phyloP scores from a whole-genome alignment of 495 filamentous ascomycete species.

The Hypoxylon crocopeplum region DNA sequence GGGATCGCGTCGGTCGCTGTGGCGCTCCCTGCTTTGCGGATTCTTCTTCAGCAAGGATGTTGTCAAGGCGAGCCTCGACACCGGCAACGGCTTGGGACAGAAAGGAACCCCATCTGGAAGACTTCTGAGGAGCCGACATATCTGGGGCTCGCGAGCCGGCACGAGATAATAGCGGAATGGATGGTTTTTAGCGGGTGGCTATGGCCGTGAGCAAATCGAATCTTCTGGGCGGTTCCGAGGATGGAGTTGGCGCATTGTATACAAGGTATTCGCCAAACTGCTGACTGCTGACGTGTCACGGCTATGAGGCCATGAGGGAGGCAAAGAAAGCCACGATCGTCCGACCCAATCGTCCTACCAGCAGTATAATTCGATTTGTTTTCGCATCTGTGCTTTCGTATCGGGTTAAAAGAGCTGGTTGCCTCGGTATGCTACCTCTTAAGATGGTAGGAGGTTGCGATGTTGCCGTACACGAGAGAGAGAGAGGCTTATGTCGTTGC shows the following conservation, averaged over 20 bases:
- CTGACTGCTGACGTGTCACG: slow-evolving; percentile 32
- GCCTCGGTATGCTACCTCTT: no score
- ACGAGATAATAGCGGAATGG: not conserved
- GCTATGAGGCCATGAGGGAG: slow-evolving; percentile 23
- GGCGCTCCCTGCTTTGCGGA: slow-evolving; percentile 38
- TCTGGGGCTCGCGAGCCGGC: slow-evolving; percentile 23
- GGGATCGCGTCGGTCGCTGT: slow-evolving; percentile 28
- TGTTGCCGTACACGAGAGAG: no score
- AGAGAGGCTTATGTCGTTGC: no score
- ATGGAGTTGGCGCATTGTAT: slow-evolving; percentile 41
- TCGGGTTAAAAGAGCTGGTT: no score
- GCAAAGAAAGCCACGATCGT: no score
- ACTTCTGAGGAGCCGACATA: slow-evolving; percentile 51
- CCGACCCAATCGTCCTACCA: slow-evolving; percentile 9
- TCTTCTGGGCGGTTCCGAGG: slow-evolving; percentile 12
- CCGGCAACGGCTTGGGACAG: slow-evolving; percentile 91
- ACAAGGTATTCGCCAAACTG: not conserved
- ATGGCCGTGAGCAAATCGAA: slow-evolving; percentile 20
- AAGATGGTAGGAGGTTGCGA: no score
- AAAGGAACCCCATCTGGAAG: slow-evolving; percentile 79
- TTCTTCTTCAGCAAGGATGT: slow-evolving; percentile 82
- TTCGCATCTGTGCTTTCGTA: slow-evolving; percentile 7
- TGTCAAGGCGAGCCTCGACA: slow-evolving; percentile 91
- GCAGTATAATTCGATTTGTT: not conserved
- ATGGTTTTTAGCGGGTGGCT: slow-evolving; percentile 8